Base-by-base conservation (phyloP, 306 rosid species). In the Vachellia collinsii region DNA sequence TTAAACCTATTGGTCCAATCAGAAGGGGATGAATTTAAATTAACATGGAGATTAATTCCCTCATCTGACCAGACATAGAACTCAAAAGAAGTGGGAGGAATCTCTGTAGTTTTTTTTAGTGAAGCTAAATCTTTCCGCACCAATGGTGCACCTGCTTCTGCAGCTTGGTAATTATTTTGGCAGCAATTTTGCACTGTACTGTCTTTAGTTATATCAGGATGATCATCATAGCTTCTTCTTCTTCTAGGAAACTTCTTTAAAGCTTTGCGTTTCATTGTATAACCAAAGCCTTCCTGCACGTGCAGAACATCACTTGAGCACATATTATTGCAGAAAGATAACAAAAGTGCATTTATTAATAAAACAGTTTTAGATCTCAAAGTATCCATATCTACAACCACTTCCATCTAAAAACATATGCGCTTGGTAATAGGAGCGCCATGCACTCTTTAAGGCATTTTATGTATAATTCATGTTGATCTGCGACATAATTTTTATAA, bases 1-100 rank as follows among this genome's bases (percentile, higher is more conserved):
- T 76, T 87, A 74, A 89, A 89, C 70, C 64, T 89, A 36, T 86
- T 64, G 29, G 88, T 71, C 96, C 96, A 93, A 64, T 93, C 90
- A 41, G 88, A 91, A n/a, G 87, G 91, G 76, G 87, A 89, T 38
- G 94, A 88, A 78, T 85, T 89, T 77, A 93, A 86, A 83, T 93
- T 91, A 70, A 93, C 91, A 72, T 63, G 73, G 80, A 93, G 97
- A 72, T 72, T 74, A 69, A 93, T 83, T 47, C 94, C 96, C 83
- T 88, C 94, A 46, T 91, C 89, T 73, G 91, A 88, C 81, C 84
- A 84, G 68, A 89, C 96, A 83, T 86, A 63, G 81, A 89, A 93
- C 90, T 93, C 89, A 81, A 89, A 84, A 78, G 85, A 81, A 56
- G 80, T 23, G 38, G 86, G 82, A 66, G 81, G 80, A 74, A 38